Percentiles rank a stretch among this genome's conserved stretches.
Evolutionary conservation across 2,329 filamentous ascomycete genomes (phyloP).

Genomic region (Talaromyces sp.): DNA sequence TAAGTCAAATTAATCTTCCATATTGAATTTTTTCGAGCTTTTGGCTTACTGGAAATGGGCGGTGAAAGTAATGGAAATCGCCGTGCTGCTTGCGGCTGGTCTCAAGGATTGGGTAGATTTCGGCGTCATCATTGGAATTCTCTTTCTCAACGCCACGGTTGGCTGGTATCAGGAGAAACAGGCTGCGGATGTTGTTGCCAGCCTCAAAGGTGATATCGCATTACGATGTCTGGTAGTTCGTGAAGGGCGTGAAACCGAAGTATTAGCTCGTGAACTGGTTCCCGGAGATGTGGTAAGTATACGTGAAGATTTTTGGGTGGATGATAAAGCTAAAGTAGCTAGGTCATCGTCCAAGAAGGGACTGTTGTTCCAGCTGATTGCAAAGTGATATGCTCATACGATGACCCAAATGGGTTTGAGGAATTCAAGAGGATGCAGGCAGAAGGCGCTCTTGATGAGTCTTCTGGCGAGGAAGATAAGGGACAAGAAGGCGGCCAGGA

Average conservation of each 20-base stretch:
- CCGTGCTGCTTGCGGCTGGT: slow-evolving; percentile 69
- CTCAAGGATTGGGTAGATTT: slow-evolving; percentile 73
- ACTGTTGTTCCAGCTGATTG: slow-evolving; percentile 66
- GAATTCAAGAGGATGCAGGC: slow-evolving; percentile 63
- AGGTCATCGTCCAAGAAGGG: slow-evolving; percentile 69
- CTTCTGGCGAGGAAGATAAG: slow-evolving; percentile 53
- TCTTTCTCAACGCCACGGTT: slow-evolving; percentile 69
- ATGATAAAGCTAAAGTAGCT: slow-evolving; percentile 19
- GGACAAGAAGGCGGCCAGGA: slow-evolving; percentile 52
- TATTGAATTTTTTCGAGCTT: neutral
- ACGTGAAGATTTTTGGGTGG: neutral
- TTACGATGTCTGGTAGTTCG: slow-evolving; percentile 68
- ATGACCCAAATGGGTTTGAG: slow-evolving; percentile 63
- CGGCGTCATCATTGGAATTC: slow-evolving; percentile 73
- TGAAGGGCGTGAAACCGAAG: slow-evolving; percentile 62
- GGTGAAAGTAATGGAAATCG: slow-evolving; percentile 64
- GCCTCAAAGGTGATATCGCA: slow-evolving; percentile 73
- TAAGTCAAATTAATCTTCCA: slow-evolving; percentile 31
- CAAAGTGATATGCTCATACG: slow-evolving; percentile 69
- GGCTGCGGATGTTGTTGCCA: slow-evolving; percentile 72
- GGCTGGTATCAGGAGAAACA: slow-evolving; percentile 82
- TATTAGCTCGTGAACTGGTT: slow-evolving; percentile 68
- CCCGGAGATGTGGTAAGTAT: slow-evolving; percentile 68
- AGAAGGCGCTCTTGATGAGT: slow-evolving; percentile 58
- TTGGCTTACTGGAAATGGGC: neutral